Evolutionary conservation across 768 basidiomycete species (phyloP).

Genomic region (Phanerochaete carnosa): DNA sequence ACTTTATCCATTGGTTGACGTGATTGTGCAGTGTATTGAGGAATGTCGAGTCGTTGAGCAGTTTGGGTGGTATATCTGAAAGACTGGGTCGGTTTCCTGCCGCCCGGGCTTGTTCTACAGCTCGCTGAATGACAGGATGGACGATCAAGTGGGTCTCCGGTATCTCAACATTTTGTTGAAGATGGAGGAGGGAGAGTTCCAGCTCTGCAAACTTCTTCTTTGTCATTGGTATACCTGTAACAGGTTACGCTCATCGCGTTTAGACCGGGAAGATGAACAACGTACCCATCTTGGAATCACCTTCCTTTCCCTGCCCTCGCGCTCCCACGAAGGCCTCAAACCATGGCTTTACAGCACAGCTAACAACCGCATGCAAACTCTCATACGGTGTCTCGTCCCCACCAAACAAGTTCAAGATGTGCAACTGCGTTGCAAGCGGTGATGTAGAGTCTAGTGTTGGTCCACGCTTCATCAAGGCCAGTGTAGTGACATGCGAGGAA

Average conservation of each 20-base stretch:
- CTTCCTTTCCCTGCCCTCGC: constrained; percentile 70
- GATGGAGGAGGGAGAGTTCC: constrained; percentile 87
- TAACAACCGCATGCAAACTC: constrained; percentile 91
- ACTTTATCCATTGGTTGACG: constrained; percentile 98
- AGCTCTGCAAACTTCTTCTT: constrained; percentile 99
- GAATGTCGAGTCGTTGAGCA: constrained; percentile 85
- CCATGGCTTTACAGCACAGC: constrained; percentile 94
- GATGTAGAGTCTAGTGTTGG: constrained; percentile 76
- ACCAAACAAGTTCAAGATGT: constrained; percentile 89
- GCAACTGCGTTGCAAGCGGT: constrained; percentile 82
- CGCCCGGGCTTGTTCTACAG: constrained; percentile 73
- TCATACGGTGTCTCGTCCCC: constrained; percentile 92
- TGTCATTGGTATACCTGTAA: constrained; percentile 86
- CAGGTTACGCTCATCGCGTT: background rate
- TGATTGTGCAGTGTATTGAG: constrained; percentile 91
- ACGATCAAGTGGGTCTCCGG: constrained; percentile 93
- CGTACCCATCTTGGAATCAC: constrained; percentile 78
- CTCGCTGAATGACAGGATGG: constrained; percentile 84
- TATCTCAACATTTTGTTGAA: constrained; percentile 99
- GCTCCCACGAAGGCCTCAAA: constrained; percentile 96
- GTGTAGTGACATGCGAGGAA: constrained; percentile 73
- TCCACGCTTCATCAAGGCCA: constrained; percentile 93
- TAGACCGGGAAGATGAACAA: background rate
- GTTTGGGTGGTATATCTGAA: constrained; percentile 66
- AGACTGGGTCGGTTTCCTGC: constrained; percentile 64